Conservation (phyloP, 495 filamentous ascomycete genomes). For the Podospora pseudoanserina region DNA sequence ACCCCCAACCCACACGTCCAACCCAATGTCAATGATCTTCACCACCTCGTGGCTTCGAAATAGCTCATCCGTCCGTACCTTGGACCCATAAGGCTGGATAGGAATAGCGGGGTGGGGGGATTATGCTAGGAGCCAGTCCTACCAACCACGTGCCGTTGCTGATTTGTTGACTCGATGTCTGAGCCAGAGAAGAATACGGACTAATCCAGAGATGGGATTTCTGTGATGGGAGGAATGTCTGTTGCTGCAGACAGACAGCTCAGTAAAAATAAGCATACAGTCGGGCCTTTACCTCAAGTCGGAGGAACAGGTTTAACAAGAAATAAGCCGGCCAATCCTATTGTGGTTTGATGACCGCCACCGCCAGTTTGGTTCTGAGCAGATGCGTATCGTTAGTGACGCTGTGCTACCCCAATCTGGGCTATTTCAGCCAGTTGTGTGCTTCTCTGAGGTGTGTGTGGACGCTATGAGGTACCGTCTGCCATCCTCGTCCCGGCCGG, state of each 20-base stretch:
- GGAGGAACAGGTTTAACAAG: neutral
- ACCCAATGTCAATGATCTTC: neutral
- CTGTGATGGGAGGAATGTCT: neutral
- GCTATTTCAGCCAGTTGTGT: neutral
- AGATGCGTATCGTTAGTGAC: conserved; percentile 1
- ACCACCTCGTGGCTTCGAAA: neutral
- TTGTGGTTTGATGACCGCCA: conserved; percentile 8
- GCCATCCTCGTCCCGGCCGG: neutral
- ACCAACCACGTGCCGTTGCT: neutral
- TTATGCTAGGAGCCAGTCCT: neutral
- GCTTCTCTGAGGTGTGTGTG: neutral
- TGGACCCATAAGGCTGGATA: neutral
- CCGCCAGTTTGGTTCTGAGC: conserved; percentile 18
- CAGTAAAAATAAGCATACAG: conserved; percentile 12
- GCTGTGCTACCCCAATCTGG: conserved; percentile 16
- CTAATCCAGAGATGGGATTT: neutral
- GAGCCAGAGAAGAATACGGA: neutral
- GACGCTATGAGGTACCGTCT: neutral
- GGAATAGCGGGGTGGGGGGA: neutral
- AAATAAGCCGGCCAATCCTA: conserved; percentile 18
- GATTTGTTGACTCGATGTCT: neutral
- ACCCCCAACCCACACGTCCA: neutral
- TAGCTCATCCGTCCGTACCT: neutral
- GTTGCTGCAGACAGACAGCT: conserved; percentile 2
- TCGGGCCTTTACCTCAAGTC: conserved; percentile 16